Conservation (phyloP, 768 basidiomycete species). For the Kwoniella sp. region DNA sequence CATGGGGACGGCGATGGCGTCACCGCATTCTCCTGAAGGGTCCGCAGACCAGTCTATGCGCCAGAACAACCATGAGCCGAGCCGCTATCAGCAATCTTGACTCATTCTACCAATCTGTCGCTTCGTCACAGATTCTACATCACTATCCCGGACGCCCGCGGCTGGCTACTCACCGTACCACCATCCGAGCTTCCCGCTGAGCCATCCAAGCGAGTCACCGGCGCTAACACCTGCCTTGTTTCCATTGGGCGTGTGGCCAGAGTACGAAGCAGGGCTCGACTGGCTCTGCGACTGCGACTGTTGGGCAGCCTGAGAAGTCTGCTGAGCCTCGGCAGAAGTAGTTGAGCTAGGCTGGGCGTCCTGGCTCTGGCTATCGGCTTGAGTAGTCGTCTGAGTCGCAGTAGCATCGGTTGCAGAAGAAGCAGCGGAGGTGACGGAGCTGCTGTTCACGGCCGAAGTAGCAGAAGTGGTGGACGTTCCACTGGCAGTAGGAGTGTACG, state of each 20-base stretch:
- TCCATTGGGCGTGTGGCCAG: conserved; percentile 38
- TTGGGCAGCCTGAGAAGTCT: conserved; percentile 9
- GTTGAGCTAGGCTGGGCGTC: conserved; percentile 3
- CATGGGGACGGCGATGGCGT: conserved; percentile 41
- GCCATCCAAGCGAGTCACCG: conserved; percentile 31
- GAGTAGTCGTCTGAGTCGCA: conserved; percentile 4
- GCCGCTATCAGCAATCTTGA: too few species aligned
- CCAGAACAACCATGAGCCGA: not conserved
- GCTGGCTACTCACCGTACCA: conserved; percentile 45
- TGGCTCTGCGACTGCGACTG: not conserved
- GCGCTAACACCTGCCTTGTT: conserved; percentile 49
- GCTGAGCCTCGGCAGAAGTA: conserved; percentile 2
- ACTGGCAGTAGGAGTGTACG: conserved; percentile 6
- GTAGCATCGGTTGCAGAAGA: conserved; percentile 1
- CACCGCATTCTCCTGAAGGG: conserved; percentile 29
- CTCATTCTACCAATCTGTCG: too few species aligned
- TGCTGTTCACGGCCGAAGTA: not conserved
- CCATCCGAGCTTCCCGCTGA: conserved; percentile 46
- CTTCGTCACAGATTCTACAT: not conserved
- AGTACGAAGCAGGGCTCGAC: conserved; percentile 1
- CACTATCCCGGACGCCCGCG: not conserved
- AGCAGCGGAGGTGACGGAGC: not conserved
- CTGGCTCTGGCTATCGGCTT: not conserved
- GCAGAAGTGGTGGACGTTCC: not conserved
- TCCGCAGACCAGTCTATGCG: conserved; percentile 33